Evolutionary conservation across 495 filamentous ascomycete species (phyloP).

Genomic region (Lophiotrema nucula): DNA sequence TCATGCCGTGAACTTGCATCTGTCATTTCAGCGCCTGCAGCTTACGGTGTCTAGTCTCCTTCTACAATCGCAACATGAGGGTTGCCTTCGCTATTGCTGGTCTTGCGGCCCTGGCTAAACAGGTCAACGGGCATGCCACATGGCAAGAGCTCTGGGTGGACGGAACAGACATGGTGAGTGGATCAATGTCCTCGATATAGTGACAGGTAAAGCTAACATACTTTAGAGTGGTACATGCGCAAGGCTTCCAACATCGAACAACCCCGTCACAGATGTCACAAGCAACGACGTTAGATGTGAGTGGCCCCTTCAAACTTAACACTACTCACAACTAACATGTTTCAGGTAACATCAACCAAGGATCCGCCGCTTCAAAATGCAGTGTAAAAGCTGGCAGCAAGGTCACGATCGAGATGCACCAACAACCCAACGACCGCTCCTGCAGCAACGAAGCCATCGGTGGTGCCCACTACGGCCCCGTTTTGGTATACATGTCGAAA

Average conservation of each 20-base stretch:
- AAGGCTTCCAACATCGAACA: constrained; percentile 32
- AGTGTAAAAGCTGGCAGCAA: constrained; percentile 47
- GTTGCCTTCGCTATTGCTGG: neutral
- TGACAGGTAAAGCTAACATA: neutral
- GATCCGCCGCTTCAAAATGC: constrained; percentile 23
- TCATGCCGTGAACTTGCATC: neutral
- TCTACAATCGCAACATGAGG: constrained; percentile 15
- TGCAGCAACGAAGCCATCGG: constrained; percentile 45
- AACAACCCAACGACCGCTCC: constrained; percentile 37
- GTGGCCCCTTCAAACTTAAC: constrained; percentile 34
- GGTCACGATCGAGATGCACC: constrained; percentile 36
- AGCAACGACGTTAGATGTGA: constrained; percentile 49
- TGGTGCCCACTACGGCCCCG: constrained; percentile 30
- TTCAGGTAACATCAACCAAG: constrained; percentile 19
- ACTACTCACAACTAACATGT: neutral
- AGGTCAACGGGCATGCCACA: constrained; percentile 18
- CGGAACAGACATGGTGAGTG: constrained; percentile 25
- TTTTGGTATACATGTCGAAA: constrained; percentile 32
- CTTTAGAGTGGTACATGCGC: constrained; percentile 20
- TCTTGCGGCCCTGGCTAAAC: constrained; percentile 1
- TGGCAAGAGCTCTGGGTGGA: constrained; percentile 31
- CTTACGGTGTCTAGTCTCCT: neutral
- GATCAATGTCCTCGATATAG: neutral
- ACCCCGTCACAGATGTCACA: constrained; percentile 44
- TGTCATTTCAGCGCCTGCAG: neutral